Evolutionary conservation across 2,329 filamentous ascomycete genomes (phyloP), one percentile per base, ranked within the genome.

Genomic region (Aureobasidium vineae): DNA sequence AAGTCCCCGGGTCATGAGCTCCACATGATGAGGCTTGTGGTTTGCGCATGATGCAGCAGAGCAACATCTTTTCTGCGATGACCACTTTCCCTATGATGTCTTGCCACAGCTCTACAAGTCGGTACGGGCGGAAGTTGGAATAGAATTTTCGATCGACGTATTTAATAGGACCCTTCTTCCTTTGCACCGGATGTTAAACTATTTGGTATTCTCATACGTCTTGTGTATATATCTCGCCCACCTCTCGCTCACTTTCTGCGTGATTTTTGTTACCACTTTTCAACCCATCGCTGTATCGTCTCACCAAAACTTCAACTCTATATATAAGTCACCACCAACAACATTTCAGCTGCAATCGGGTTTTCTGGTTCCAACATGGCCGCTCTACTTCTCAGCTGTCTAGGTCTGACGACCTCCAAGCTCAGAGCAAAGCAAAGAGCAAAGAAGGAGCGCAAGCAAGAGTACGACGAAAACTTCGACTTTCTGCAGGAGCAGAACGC

Each of bases 401-500:
- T 61, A 16, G 67, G 60, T 13, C 15, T 68, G 19, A 40, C 65
- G n/a, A 66, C 54, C 36, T 57, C 67, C 36, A 64, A 66, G 38
- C n/a, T 70, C 33, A 36, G 52, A 26, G 56, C 59, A 26, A 63
- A 63, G n/a, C 67, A 57, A 13, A 52, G 54, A 21, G 63, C 45
- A 11, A 59, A 61, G 45, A 67, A 66, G 50, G 67, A 53, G 19
- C 38, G 41, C 40, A 23, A 69, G 36, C 56, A 66, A 31, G 68
- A 67, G n/a, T 69, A 70, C 53, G 52, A 66, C 2, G 38, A 68
- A 11, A 26, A 68, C 10, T 70, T 70, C 38, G 69, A 70, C 38
- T 21, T 49, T 1, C 33, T 70, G 33, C 63, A 69, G 54, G 68
- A 66, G 11, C 60, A 64, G 40, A 70, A 70, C 31, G 63, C 64